Evolutionary conservation across 2,329 filamentous ascomycete species (phyloP).

Genomic region (Colletotrichum destructivum): DNA sequence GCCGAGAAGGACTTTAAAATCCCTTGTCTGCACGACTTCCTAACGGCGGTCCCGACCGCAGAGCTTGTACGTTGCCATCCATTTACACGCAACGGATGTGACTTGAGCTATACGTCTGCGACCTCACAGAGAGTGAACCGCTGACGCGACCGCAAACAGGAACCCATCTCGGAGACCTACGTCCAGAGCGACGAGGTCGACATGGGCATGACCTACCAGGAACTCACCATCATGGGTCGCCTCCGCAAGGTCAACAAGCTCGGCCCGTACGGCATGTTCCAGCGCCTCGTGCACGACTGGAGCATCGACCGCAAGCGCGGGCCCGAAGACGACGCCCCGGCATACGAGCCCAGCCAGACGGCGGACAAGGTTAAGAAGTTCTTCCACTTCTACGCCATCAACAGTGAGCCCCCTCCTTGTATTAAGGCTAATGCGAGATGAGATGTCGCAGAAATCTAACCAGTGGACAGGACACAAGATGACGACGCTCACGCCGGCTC

Average conservation of each 20-base stretch:
- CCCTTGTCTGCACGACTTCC: slow-evolving; percentile 76
- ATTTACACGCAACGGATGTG: background rate
- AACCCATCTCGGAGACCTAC: slow-evolving; percentile 76
- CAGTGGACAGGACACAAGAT: slow-evolving; percentile 39
- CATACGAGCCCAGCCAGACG: slow-evolving; percentile 57
- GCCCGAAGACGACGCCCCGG: slow-evolving; percentile 49
- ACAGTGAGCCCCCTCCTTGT: slow-evolving; percentile 49
- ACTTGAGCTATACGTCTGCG: background rate
- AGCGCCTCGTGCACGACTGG: slow-evolving; percentile 63
- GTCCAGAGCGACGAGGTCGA: slow-evolving; percentile 64
- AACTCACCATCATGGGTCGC: slow-evolving; percentile 55
- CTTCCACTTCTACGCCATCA: slow-evolving; percentile 72
- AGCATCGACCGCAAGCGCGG: slow-evolving; percentile 49
- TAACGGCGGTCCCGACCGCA: slow-evolving; percentile 74
- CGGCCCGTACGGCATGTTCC: slow-evolving; percentile 64
- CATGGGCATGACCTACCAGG: slow-evolving; percentile 68
- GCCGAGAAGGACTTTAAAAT: slow-evolving; percentile 71
- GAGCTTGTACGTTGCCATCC: slow-evolving; percentile 59
- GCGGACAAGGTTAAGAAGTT: slow-evolving; percentile 59
- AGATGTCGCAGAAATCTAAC: background rate
- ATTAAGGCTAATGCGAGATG: too few relatives aligned
- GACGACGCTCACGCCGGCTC: slow-evolving; percentile 41
- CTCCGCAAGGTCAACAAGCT: slow-evolving; percentile 64
- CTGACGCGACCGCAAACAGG: slow-evolving; percentile 45
- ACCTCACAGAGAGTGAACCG: background rate